These are phyloP conservation scores for Kuraishia floccosa DNA, from an alignment of 805 yeast genomes.

Conservation along the genomic window DNA sequence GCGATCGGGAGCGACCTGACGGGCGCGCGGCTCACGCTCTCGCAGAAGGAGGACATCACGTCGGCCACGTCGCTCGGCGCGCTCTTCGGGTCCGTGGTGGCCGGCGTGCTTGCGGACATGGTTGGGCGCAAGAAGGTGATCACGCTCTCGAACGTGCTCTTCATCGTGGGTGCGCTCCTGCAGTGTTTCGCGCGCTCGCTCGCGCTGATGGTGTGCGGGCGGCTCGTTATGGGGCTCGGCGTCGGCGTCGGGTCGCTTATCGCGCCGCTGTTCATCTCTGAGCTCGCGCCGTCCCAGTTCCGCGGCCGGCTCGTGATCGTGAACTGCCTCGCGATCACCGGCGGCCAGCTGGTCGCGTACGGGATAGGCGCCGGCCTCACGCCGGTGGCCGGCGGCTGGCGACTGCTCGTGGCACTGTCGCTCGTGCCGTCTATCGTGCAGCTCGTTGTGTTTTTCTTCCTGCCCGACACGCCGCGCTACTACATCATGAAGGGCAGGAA, in stretches of 20 bases:
- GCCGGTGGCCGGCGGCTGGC: constrained; percentile 76
- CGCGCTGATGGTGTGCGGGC: constrained; percentile 87
- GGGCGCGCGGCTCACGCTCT: constrained; percentile 22
- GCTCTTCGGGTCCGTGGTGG: constrained; percentile 31
- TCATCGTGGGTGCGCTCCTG: constrained; percentile 50
- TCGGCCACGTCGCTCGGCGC: constrained; percentile 49
- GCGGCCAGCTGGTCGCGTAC: constrained; percentile 91
- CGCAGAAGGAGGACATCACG: constrained; percentile 40
- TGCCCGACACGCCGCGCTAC: constrained; percentile 94
- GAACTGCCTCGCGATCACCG: constrained; percentile 83
- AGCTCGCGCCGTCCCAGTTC: constrained; percentile 84
- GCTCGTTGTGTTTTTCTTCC: constrained; percentile 62
- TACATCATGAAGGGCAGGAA: constrained; percentile 60
- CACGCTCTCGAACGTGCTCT: constrained; percentile 33
- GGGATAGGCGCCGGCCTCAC: constrained; percentile 85
- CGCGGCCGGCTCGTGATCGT: constrained; percentile 87
- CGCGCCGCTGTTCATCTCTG: constrained; percentile 89
- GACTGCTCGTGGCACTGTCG: constrained; percentile 82
- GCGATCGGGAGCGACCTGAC: constrained; percentile 37
- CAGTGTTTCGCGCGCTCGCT: constrained; percentile 74
- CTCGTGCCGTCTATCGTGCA: constrained; percentile 80
- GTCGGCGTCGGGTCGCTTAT: constrained; percentile 91
- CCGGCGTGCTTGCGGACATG: constrained; percentile 37
- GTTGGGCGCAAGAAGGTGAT: constrained; percentile 35
- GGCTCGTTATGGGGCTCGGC: constrained; percentile 94